A percentile compares a stretch with the other conserved stretches of the same genome.
Evolutionary conservation across 108 stramenopile genomes (phyloP).

Genomic region (Fistulifera solaris): DNA sequence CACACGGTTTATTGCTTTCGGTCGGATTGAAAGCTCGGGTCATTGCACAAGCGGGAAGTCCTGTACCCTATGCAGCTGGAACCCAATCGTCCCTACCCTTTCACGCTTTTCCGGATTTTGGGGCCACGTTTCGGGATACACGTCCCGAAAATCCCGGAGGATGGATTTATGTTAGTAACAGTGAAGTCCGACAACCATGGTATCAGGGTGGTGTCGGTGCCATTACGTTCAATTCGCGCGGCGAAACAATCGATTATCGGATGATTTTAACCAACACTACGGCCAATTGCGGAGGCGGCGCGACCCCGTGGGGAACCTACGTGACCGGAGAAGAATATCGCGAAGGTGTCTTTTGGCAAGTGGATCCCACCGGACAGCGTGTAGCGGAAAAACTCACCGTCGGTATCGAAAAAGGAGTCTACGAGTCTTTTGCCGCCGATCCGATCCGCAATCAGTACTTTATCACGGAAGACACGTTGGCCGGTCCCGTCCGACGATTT

Average conservation of each 20-base stretch:
- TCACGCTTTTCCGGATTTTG: slow-evolving; percentile 39
- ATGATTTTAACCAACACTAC: slow-evolving; percentile 13
- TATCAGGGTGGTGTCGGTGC: slow-evolving; percentile 29
- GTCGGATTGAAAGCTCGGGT: neutral
- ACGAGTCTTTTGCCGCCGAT: slow-evolving; percentile 16
- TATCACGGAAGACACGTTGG: slow-evolving; percentile 24
- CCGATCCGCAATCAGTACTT: slow-evolving; percentile 29
- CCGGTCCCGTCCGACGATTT: slow-evolving; percentile 24
- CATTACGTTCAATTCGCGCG: slow-evolving; percentile 16
- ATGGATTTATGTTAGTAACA: slow-evolving; percentile 20
- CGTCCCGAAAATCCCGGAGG: slow-evolving; percentile 9
- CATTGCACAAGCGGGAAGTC: neutral
- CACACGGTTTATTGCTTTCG: neutral
- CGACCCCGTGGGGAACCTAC: slow-evolving; percentile 42
- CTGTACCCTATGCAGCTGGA: slow-evolving; percentile 7
- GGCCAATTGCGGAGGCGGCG: slow-evolving; percentile 47
- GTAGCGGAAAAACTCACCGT: slow-evolving; percentile 6
- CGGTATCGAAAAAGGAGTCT: neutral
- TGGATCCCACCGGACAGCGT: slow-evolving; percentile 28
- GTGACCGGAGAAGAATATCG: slow-evolving; percentile 37
- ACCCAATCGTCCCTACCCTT: slow-evolving; percentile 13
- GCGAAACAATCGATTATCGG: neutral
- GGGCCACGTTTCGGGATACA: slow-evolving; percentile 26
- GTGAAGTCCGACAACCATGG: slow-evolving; percentile 7
- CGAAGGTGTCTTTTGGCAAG: slow-evolving; percentile 11